Evolutionary conservation across 176 grass and related monocot genomes (phyloP), one percentile per base, ranked within the genome.

Genomic region (Puccinellia tenuiflora): DNA sequence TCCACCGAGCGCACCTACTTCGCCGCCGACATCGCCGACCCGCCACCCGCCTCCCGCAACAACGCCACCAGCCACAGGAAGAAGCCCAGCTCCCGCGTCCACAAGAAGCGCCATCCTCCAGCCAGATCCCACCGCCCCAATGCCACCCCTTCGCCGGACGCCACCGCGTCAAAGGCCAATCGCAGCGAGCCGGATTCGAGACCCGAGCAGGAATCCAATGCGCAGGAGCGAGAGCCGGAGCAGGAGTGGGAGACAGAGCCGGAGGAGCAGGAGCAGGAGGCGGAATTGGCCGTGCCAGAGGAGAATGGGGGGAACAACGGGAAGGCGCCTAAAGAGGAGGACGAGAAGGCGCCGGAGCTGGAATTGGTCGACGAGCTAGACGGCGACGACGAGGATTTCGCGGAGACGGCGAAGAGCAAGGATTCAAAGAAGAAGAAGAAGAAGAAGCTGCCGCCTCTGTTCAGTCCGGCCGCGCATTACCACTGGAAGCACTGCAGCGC

Each of bases 401-500:
- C 64, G 9, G 86, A 83, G 39, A 62, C 15, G 74, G 69, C 29
- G 20, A 90, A 88, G 86, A 84, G 34, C 60, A 90, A 80, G 39
- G 68, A 65, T 88, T 63, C 77, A 30, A 62, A 62, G 40, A 91
- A 77, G 82, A 89, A 85, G 82, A 89, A 85, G 85, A 87, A 75
- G 77, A 98, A 91, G 83, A 95, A 92, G 66, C 75, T 91, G 22
- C 86, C 86, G 28, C 89, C 96, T 81, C 85, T 98, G 74, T 98
- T 98, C 79, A 92, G 88, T 54, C 20, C 89, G 22, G 48, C 60
- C 0, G 73, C 73, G 39, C 92, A 73, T 60, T 95, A 95, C 85
- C 87, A 94, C 62, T 98, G 92, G 92, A 98, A 93, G 92, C 89
- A 88, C 56, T 98, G 96, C 34, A 25, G 87, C 26, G 79, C 81